Conservation (phyloP, 2,329 filamentous ascomycete genomes). For the Neurospora sp. region DNA sequence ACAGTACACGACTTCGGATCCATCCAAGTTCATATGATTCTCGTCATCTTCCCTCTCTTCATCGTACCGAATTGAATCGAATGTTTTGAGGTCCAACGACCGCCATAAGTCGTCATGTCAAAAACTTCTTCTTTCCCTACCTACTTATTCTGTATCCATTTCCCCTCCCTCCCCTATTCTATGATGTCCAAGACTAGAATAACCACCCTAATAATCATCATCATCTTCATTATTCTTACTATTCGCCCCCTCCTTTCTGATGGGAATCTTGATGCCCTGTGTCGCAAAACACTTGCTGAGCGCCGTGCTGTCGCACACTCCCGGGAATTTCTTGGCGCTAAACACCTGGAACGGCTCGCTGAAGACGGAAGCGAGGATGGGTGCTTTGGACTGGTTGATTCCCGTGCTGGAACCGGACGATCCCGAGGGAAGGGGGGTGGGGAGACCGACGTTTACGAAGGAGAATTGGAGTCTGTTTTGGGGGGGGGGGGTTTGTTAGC, state of each 20-base stretch:
- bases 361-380: conserved; percentile 76
- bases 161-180: no score
- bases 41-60: no score
- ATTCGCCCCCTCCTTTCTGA: conserved; percentile 67
- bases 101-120: no score
- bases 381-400: conserved; percentile 69
- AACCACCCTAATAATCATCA: conserved; percentile 36
- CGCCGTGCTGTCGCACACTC: conserved; percentile 86
- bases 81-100: no score
- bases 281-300: conserved; percentile 87
- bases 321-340: conserved; percentile 96
- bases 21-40: no score
- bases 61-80: no score
- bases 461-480: conserved; percentile 48
- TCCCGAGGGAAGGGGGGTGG: conserved; percentile 23
- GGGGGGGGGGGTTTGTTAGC: not conserved
- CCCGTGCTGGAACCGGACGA: conserved; percentile 28
- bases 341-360: conserved; percentile 88
- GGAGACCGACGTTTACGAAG: conserved; percentile 73
- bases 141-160: no score
- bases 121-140: no score
- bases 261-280: conserved; percentile 95
- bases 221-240: conserved; percentile 39
- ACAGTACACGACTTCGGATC: no score
- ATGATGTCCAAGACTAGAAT: no score